Conservation (phyloP, 257 asterid species). For the Scutellaria baicalensis region DNA sequence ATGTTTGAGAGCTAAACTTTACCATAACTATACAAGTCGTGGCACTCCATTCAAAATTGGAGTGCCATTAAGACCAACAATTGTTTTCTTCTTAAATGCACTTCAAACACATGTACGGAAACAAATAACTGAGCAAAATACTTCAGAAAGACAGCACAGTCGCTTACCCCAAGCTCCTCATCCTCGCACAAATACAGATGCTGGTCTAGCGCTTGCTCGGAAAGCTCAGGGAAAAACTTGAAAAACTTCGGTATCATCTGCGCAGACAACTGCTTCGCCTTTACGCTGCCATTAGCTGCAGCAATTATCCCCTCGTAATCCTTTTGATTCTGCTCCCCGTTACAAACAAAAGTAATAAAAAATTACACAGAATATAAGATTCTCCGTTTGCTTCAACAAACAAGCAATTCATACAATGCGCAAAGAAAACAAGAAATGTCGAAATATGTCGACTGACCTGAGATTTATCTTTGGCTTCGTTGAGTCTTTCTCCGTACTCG, state of each 20-base stretch:
- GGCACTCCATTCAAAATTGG: neutral
- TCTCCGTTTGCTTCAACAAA: too few relatives aligned
- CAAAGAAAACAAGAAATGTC: neutral
- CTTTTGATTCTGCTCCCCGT: slow-evolving; percentile 42
- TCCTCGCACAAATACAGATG: slow-evolving; percentile 75
- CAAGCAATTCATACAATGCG: neutral
- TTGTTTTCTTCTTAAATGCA: neutral
- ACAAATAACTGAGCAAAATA: neutral
- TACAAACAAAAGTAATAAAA: neutral
- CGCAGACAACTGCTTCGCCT: slow-evolving; percentile 92
- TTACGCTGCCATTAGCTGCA: slow-evolving; percentile 75
- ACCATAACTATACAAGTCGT: neutral
- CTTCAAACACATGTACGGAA: neutral
- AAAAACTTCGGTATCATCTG: slow-evolving; percentile 87
- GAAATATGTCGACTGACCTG: slow-evolving; percentile 34
- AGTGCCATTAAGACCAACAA: neutral
- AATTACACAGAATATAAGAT: neutral
- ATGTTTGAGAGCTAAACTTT: neutral
- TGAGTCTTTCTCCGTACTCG: slow-evolving; percentile 76
- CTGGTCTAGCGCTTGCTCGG: slow-evolving; percentile 81
- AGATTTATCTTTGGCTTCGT: slow-evolving; percentile 73
- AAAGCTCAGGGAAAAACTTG: slow-evolving; percentile 68
- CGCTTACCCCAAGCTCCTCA: slow-evolving; percentile 75
- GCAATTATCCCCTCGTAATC: slow-evolving; percentile 81
- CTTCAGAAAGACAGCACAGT: neutral